Base-by-base conservation (phyloP, 2,329 filamentous ascomycete species). In the Fonsecaea multimorphosa region DNA sequence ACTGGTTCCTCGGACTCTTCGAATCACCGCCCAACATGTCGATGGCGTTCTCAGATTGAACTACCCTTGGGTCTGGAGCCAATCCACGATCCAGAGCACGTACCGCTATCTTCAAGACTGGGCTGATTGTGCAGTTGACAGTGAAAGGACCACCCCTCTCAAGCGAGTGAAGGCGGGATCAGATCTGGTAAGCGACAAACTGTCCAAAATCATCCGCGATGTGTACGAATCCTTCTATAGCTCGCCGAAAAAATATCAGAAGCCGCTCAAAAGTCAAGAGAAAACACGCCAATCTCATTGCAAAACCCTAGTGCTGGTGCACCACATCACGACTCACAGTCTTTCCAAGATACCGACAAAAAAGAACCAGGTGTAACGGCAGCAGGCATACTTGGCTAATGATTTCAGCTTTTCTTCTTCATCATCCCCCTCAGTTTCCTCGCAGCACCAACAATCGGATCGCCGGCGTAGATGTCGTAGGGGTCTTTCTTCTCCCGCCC, bases 401-500 rank as follows among this genome's bases (percentile, higher is more conserved):
- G n/a, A n/a, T n/a, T n/a, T 54, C 51, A 54, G 22, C 27, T 14
- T 52, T 19, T 66, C 38, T 67, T 68, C 67, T 66, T 69, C 51
- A 69, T 64, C 63, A 71, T 68, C 6, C 63, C 56, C 49, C 61
- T 63, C 14, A 69, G 22, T 51, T 64, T 71, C 29, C 65, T 55
- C 12, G 66, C 68, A 8, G 67, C 67, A 22, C 67, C 62, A 1
- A 69, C 67, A 12, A 69, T 64, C 2, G 67, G 67, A 58, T 69
- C 67, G 9, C 67, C 67, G 4, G 62, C 67, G 49, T 69, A 69
- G 24, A 69, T 67, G 36, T 69, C 67, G 11, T 58, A 38, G 34
- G 67, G 58, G n/a, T 65, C 65, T 40, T 58, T 53, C 59, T 61
- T 65, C 54, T 72, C 75, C 58, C 76, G 71, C 3, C 77, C 77